Evolutionary conservation across 768 basidiomycete species (phyloP), one percentile per base, ranked within the genome.

Genomic region (Cystofilobasidium bisporidii): DNA sequence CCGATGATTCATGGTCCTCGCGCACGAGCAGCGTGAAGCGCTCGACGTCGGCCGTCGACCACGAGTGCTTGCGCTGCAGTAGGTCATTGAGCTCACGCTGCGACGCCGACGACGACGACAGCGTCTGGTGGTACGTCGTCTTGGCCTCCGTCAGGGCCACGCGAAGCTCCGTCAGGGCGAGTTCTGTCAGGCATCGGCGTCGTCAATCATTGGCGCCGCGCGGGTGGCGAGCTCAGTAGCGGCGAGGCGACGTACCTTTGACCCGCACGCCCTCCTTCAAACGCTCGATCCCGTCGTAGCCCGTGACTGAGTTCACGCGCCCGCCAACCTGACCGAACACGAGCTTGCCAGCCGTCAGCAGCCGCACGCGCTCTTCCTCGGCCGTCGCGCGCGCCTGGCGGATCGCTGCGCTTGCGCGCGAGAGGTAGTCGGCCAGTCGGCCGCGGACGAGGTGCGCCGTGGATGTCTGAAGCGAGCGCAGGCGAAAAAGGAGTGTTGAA

Each of bases 71-170:
- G 68, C 96, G 89, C 76, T 91, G 88, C 20, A 98, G 80, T 3
- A 99, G 84, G 75, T 93, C 89, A 78, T 97, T 98, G 62, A 96
- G 90, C 76, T 94, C 88, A n/a, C 89, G 85, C 76, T 99, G 94
- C 5, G 90, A 90, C 53, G 85, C 81, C 12, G 90, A 86, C 8
- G 93, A 87, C 72, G 84, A 81, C 15, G 82, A 75, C n/a, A 93
- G 88, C 0, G 92, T 89, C 64, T 81, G 78, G 65, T 89, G 88
- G 73, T 93, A 86, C 6, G 83, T 82, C 10, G 76, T 74, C 78
- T 98, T 98, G 8, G 91, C 86, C 40, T 81, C 76, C 47, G 84
- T 81, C 0, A 92, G 86, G 8, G 83, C 84, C 58, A 82, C 78
- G 24, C 92, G 84, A 5, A 87, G 82, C 18, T 79, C 76, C 61